A percentile compares a stretch with the other conserved stretches of the same genome.
Evolutionary conservation across 2,329 filamentous ascomycete species (phyloP).

Genomic region (Cordyceps pruinosa): DNA sequence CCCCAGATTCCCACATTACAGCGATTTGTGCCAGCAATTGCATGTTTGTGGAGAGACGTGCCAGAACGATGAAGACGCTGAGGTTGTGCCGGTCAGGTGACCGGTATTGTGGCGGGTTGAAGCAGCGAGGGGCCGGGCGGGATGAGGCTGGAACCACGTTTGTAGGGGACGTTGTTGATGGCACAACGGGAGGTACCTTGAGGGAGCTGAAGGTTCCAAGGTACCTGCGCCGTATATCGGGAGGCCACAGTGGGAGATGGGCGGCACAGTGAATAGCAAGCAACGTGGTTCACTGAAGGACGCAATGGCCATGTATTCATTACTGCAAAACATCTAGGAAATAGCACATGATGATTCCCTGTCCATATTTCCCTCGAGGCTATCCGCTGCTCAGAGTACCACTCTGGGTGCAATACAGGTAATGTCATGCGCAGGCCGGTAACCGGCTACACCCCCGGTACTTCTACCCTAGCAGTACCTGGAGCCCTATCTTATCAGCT

Average conservation of each 20-base stretch:
- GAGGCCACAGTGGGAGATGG: not conserved
- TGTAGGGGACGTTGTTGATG: no score
- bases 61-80: not conserved
- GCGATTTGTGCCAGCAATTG: not conserved
- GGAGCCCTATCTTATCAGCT: slow-evolving; percentile 4
- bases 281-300: not conserved
- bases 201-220: not conserved
- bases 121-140: not conserved
- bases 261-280: not conserved
- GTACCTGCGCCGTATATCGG: not conserved
- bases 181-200: not conserved
- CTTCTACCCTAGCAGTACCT: not conserved
- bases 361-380: no score
- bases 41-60: not conserved
- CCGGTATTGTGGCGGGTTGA: slow-evolving; percentile 1
- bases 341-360: no score
- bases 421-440: not conserved
- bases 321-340: not conserved
- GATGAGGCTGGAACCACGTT: not conserved
- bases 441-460: not conserved
- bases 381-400: no score
- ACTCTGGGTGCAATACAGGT: no score
- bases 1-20: not conserved
- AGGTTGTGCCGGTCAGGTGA: slow-evolving; percentile 11
- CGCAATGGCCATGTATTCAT: not conserved